These are phyloP conservation scores for Parathielavia hyrcaniae DNA, from an alignment of 495 filamentous ascomycete genomes.

Conservation along the genomic window DNA sequence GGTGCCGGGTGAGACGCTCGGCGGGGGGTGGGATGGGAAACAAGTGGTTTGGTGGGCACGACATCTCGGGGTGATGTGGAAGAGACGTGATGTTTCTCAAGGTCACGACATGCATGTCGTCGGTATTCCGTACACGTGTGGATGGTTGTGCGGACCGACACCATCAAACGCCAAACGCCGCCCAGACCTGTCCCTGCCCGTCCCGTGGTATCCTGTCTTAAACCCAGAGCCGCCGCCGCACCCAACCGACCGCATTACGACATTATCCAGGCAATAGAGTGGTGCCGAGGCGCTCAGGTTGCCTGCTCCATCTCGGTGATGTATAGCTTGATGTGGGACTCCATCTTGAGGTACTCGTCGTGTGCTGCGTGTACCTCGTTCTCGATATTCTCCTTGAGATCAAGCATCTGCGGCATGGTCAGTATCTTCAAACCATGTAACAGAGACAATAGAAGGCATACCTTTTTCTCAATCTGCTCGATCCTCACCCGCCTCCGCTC, in stretches of 20 bases:
- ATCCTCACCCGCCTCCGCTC: slow-evolving; percentile 84
- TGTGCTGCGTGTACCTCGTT: slow-evolving; percentile 80
- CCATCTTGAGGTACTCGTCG: slow-evolving; percentile 92
- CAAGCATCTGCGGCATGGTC: slow-evolving; percentile 67
- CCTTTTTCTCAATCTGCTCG: slow-evolving; percentile 98
- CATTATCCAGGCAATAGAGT: slow-evolving; percentile 18
- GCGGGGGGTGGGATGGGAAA: no score
- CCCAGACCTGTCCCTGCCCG: slow-evolving; percentile 12
- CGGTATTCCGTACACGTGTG: neutral
- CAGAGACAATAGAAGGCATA: slow-evolving; percentile 36
- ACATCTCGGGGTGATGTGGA: neutral
- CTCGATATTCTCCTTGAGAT: slow-evolving; percentile 94
- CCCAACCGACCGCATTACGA: slow-evolving; percentile 17
- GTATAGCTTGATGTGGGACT: slow-evolving; percentile 93
- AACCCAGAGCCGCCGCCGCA: slow-evolving; percentile 8
- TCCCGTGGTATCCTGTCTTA: slow-evolving; percentile 22
- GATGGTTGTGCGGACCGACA: neutral
- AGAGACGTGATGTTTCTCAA: slow-evolving; percentile 4
- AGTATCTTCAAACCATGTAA: slow-evolving; percentile 25
- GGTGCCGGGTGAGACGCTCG: neutral
- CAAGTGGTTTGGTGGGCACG: neutral
- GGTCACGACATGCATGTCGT: slow-evolving; percentile 1
- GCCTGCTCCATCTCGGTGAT: slow-evolving; percentile 98
- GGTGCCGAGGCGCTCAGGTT: slow-evolving; percentile 43
- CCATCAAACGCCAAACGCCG: slow-evolving; percentile 6